Evolutionary conservation across 345 rosid genomes (phyloP), one percentile per base, ranked within the genome.

Genomic region (Brassica carinata): DNA sequence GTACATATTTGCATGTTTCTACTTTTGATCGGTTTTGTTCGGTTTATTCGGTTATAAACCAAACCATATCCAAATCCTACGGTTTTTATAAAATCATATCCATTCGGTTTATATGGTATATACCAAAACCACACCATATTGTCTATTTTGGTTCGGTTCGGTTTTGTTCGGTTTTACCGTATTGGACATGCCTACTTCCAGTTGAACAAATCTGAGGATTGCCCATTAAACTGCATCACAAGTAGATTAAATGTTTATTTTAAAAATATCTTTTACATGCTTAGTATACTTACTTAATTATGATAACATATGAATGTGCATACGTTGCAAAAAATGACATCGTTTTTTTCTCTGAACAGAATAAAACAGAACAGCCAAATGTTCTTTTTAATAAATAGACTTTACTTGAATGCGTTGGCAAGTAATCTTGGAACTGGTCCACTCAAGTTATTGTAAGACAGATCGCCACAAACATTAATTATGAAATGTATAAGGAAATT

Each of bases 141-240:
- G 26, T 23, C 26, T 23, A 23, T 23, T 23, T 23, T 0, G 26
- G 26, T 23, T 23, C 26, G 26, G 26, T 23, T 23, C 26, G 26
- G 26, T 23, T 23, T 23, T 23, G 26, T 23, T 23, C 26, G 26
- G 26, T 23, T 23, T 23, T 23, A 23, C 2, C 26, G 26, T 23
- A 23, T 23, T 23, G 26, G 26, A 23, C 26, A 23, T 23, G 26
- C 26, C 26, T 23, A 23, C 26, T 80, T 80, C 89, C 88, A 1
- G 79, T 77, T 26, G 86, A 78, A 81, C 99, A 96, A 76, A 96
- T 88, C 89, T 83, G 75, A 55, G 96, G 87, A 77, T 96, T 93
- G 14, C 97, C 99, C 64, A 86, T 83, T 38, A 92, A 84, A 84
- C 97, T 96, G 89, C 72, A 67, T 64, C 11, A 34, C 14, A 67